phyloP scores from a whole-genome alignment of 768 basidiomycete species.

The Hypsizygus marmoreus region DNA sequence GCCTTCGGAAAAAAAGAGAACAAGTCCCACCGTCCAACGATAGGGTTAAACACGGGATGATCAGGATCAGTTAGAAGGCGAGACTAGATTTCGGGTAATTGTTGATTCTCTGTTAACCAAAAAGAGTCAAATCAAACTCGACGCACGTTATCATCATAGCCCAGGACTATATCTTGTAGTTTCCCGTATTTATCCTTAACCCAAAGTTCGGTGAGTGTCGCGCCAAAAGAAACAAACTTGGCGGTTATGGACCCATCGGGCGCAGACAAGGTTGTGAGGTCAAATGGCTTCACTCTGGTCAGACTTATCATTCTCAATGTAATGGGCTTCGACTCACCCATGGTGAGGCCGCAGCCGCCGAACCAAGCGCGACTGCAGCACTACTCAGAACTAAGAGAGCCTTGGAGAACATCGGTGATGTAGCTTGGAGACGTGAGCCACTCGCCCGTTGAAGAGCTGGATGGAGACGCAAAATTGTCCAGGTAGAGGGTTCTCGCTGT shows the following conservation, averaged over 20 bases:
- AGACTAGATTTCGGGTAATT: constrained; percentile 30
- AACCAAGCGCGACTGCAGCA: no score
- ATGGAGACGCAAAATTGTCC: no score
- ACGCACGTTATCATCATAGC: constrained; percentile 56
- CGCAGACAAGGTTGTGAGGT: constrained; percentile 45
- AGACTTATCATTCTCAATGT: no score
- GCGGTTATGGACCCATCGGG: constrained; percentile 60
- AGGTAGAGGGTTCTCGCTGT: no score
- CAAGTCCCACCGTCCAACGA: constrained; percentile 34
- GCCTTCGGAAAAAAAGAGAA: not conserved
- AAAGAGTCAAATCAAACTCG: not conserved
- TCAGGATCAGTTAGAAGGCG: constrained; percentile 43
- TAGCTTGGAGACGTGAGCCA: no score
- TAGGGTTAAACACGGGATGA: constrained; percentile 48
- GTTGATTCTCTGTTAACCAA: not conserved
- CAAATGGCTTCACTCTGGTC: constrained; percentile 41
- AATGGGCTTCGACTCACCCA: no score
- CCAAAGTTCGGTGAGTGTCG: constrained; percentile 57
- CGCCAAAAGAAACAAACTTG: constrained; percentile 58
- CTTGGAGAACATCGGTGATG: no score
- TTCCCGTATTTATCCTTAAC: constrained; percentile 52
- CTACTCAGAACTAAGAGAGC: no score
- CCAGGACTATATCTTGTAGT: constrained; percentile 55
- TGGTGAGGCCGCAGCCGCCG: no score
- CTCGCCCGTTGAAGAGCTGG: no score